Percentiles rank a stretch among this genome's conserved stretches.
Conservation (phyloP, 106 monocot genomes). For the Acorus gramineus region DNA sequence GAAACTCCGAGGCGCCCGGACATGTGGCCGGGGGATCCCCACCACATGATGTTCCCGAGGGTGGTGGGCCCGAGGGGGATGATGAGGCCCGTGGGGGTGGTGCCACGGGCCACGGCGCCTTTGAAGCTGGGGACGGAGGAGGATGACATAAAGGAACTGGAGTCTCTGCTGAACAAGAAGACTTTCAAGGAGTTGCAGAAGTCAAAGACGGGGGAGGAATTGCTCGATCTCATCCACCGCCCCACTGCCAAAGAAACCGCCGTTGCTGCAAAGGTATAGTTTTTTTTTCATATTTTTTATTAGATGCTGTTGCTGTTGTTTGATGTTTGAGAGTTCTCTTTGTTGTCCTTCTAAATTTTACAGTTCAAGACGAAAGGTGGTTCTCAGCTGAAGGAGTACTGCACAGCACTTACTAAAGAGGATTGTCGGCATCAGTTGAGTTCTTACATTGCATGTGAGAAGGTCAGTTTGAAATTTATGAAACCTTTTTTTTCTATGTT, state of each 20-base stretch:
- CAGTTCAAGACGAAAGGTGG: constrained; percentile 99
- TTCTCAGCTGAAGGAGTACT: constrained; percentile 91
- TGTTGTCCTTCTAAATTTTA: neutral
- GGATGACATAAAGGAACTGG: constrained; percentile 93
- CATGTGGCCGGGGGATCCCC: constrained; percentile 41
- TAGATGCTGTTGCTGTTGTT: neutral
- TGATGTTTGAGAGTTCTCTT: neutral
- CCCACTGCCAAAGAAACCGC: constrained; percentile 97
- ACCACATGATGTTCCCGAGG: constrained; percentile 20
- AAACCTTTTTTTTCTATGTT: neutral
- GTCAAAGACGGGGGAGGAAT: constrained; percentile 95
- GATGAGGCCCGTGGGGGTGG: constrained; percentile 41
- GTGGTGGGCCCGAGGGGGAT: constrained; percentile 46
- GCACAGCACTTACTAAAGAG: constrained; percentile 93
- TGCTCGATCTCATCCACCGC: constrained; percentile 93
- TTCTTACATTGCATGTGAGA: constrained; percentile 87
- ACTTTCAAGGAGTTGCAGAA: constrained; percentile 82
- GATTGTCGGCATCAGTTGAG: constrained; percentile 86
- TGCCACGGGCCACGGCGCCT: constrained; percentile 38
- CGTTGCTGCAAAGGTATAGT: constrained; percentile 80
- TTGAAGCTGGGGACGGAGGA: constrained; percentile 59
- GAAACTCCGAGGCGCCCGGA: constrained; percentile 26
- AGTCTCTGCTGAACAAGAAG: constrained; percentile 81
- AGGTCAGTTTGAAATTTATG: constrained; percentile 32
- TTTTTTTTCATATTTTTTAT: neutral